phyloP scores from a whole-genome alignment of 805 yeast species.

The Schwanniomyces sp. region DNA sequence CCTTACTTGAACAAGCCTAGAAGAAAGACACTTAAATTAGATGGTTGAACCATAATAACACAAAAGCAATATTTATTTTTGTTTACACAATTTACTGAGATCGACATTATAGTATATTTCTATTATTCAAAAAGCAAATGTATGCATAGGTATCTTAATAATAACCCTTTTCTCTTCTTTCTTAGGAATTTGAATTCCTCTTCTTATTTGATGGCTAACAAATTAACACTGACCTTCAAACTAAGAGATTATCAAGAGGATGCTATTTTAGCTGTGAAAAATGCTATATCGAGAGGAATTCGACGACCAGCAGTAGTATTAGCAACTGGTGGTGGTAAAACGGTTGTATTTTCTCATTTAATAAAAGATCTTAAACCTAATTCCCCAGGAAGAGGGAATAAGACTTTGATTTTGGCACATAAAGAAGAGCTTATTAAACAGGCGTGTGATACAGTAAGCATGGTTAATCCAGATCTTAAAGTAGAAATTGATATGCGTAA shows the following conservation, averaged over 20 bases:
- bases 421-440: constrained; percentile 77
- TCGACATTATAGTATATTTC: not conserved
- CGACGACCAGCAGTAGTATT: constrained; percentile 75
- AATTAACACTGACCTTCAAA: not conserved
- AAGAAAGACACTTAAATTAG: too few relatives aligned
- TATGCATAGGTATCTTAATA: too few relatives aligned
- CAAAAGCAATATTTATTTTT: too few relatives aligned
- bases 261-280: constrained; percentile 58
- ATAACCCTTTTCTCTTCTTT: not conserved
- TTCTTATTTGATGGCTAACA: not conserved
- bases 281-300: constrained; percentile 45
- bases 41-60: too few relatives aligned
- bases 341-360: constrained; percentile 69
- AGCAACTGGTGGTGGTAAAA: constrained; percentile 96
- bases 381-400: constrained; percentile 25
- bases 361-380: constrained; percentile 44
- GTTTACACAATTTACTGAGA: too few relatives aligned
- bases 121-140: too few relatives aligned
- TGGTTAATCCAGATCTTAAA: constrained; percentile 47
- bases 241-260: constrained; percentile 65
- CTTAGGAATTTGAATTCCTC: not conserved
- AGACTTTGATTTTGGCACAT: constrained; percentile 71
- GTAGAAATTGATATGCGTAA: constrained; percentile 75
- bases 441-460: constrained; percentile 51
- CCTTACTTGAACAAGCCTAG: too few relatives aligned